Evolutionary conservation across 164 flowering plant genomes (phyloP).

Genomic region (Tinospora cordifolia): DNA sequence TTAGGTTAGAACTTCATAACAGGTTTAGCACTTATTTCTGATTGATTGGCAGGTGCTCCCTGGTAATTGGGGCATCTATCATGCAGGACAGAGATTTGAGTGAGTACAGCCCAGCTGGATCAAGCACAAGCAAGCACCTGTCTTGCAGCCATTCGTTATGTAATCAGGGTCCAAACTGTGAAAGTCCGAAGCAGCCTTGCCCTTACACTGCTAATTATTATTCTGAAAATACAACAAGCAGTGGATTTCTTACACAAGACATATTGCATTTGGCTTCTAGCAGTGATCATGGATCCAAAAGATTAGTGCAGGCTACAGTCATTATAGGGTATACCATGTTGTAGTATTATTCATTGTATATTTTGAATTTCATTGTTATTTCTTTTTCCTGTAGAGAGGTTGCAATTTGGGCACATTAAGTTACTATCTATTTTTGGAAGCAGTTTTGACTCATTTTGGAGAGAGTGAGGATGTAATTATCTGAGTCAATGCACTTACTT

Average conservation of each 20-base stretch:
- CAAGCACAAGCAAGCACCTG: conserved; percentile 67
- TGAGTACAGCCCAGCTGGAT: conserved; percentile 66
- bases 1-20: conserved; percentile 36
- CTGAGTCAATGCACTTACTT: neutral
- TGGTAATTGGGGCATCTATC: conserved; percentile 91
- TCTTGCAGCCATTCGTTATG: conserved; percentile 73
- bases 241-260: conserved; percentile 82
- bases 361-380: neutral
- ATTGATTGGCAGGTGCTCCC: conserved; percentile 99
- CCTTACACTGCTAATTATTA: conserved; percentile 55
- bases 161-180: conserved; percentile 48
- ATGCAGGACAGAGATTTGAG: conserved; percentile 92
- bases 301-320: conserved; percentile 50
- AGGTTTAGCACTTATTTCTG: conserved; percentile 92
- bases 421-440: neutral
- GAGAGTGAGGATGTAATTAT: no score
- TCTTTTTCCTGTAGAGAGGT: neutral
- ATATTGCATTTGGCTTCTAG: conserved; percentile 56
- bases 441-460: neutral
- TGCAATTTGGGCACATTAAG: neutral
- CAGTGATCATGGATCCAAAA: conserved; percentile 24
- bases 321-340: conserved; percentile 53
- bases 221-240: conserved; percentile 62
- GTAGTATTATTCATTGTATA: conserved; percentile 3
- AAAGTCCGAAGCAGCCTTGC: conserved; percentile 56